Percentiles rank a stretch among this genome's conserved stretches.
Evolutionary conservation across 768 basidiomycete genomes (phyloP).

Genomic region (Coprinopsis marcescibilis): DNA sequence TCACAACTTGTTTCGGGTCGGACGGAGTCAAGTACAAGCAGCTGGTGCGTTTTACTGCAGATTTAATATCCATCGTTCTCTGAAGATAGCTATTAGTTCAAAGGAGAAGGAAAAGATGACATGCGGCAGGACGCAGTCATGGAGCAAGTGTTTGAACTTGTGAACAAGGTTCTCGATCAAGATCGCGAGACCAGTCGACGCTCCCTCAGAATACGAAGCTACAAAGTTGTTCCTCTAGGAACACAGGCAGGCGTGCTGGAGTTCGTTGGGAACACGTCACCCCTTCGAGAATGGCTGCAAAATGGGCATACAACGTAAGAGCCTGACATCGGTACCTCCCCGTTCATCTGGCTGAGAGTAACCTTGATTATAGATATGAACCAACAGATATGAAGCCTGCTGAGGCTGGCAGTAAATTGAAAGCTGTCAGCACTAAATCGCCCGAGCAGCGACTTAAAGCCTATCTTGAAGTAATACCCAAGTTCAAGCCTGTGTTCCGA

Average conservation of each 20-base stretch:
- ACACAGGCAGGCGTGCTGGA: conserved; percentile 81
- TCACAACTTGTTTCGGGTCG: conserved; percentile 60
- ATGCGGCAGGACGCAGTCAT: conserved; percentile 96
- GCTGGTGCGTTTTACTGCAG: conserved; percentile 41
- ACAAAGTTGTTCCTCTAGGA: conserved; percentile 85
- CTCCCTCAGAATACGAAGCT: conserved; percentile 69
- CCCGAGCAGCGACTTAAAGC: conserved; percentile 22
- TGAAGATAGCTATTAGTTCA: conserved; percentile 52
- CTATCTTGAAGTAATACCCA: conserved; percentile 33
- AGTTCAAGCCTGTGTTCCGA: conserved; percentile 82
- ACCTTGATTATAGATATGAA: conserved; percentile 49
- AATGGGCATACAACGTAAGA: conserved; percentile 58
- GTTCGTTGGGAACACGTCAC: conserved; percentile 76
- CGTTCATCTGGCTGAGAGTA: too few species aligned
- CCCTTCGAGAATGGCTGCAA: conserved; percentile 58
- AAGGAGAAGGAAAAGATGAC: conserved; percentile 88
- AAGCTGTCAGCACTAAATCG: conserved; percentile 25
- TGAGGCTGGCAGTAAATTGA: conserved; percentile 15
- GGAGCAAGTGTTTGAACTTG: conserved; percentile 94
- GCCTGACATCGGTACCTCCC: too few species aligned
- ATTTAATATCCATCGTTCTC: neutral
- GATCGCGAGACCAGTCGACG: conserved; percentile 78
- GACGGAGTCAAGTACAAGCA: conserved; percentile 69
- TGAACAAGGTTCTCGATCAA: conserved; percentile 67
- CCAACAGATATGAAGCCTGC: conserved; percentile 43